phyloP scores from a whole-genome alignment of 306 rosid species.

The Begonia loranthoides region DNA sequence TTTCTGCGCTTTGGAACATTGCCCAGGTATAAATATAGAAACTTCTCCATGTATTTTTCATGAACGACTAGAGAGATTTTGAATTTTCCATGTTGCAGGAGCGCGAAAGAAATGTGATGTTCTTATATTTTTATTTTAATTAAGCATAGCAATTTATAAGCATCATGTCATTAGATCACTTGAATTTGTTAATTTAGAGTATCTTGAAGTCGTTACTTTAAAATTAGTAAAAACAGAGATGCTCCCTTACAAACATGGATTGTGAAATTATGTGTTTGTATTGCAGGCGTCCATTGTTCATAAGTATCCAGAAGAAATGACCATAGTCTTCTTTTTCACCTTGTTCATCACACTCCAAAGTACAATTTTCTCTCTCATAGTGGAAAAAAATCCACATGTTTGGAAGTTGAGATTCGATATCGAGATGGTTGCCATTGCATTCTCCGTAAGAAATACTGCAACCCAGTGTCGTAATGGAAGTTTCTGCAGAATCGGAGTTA shows the following conservation, averaged over 20 bases:
- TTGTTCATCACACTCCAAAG: constrained; percentile 18
- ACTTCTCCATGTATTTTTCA: neutral
- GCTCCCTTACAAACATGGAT: constrained; percentile 1
- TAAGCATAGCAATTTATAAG: too few relatives aligned
- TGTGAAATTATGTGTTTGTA: too few relatives aligned
- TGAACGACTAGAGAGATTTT: neutral
- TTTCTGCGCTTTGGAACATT: constrained; percentile 27
- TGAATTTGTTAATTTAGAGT: too few relatives aligned
- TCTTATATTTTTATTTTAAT: neutral
- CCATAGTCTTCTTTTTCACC: constrained; percentile 26
- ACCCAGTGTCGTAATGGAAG: neutral
- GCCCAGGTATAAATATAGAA: constrained; percentile 17
- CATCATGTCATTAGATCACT: too few relatives aligned
- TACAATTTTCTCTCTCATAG: constrained; percentile 7
- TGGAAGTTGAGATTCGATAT: constrained; percentile 22
- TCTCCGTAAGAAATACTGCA: constrained; percentile 9
- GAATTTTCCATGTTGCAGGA: too few relatives aligned
- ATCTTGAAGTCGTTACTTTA: too few relatives aligned
- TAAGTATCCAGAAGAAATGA: constrained; percentile 25
- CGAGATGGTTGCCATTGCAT: constrained; percentile 14
- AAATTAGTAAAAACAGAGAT: neutral
- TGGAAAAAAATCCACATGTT: constrained; percentile 13
- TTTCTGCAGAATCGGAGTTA: too few relatives aligned
- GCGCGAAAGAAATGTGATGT: neutral
- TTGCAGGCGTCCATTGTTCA: constrained; percentile 15